Percentiles rank a stretch among this genome's conserved stretches.
These are phyloP conservation scores for Verticillium dahliae DNA, from an alignment of 2,329 filamentous ascomycete genomes.

Conservation along the genomic window DNA sequence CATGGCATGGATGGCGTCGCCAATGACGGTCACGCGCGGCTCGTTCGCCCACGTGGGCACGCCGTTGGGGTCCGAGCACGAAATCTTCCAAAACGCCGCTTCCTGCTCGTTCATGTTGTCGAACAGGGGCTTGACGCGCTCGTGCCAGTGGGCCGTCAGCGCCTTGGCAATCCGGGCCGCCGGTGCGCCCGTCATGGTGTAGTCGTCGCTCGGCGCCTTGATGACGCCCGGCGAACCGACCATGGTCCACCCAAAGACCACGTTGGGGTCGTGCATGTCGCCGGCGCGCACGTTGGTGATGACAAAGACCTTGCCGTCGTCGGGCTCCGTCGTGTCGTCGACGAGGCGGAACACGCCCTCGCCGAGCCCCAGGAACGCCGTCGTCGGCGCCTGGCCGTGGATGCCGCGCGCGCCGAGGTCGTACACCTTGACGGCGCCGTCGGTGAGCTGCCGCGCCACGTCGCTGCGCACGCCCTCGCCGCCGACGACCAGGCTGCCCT, in stretches of 20 bases:
- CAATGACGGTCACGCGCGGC: conserved; percentile 50
- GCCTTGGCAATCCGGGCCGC: conserved; percentile 53
- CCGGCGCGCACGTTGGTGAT: conserved; percentile 59
- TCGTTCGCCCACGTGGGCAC: conserved; percentile 56
- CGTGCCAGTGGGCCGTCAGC: conserved; percentile 48
- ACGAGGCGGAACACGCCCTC: conserved; percentile 55
- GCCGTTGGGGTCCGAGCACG: conserved; percentile 51
- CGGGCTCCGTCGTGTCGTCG: conserved; percentile 36
- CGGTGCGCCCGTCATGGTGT: conserved; percentile 46
- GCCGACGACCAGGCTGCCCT: conserved; percentile 52
- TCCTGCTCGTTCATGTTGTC: conserved; percentile 50
- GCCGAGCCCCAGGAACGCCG: conserved; percentile 54
- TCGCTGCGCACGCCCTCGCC: conserved; percentile 58
- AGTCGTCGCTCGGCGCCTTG: conserved; percentile 51
- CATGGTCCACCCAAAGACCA: conserved; percentile 61
- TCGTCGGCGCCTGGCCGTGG: conserved; percentile 57
- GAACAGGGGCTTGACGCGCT: conserved; percentile 47
- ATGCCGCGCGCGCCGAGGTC: conserved; percentile 59
- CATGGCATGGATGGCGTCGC: conserved; percentile 53
- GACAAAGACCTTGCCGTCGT: conserved; percentile 39
- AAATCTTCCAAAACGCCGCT: conserved; percentile 62
- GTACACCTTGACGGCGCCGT: conserved; percentile 52
- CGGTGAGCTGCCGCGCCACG: conserved; percentile 52
- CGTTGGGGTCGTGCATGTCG: conserved; percentile 50
- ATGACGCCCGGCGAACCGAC: conserved; percentile 51